Evolutionary conservation across 2,329 filamentous ascomycete species (phyloP), one percentile per base, ranked within the genome.

Genomic region (Scytalidium lignicola): DNA sequence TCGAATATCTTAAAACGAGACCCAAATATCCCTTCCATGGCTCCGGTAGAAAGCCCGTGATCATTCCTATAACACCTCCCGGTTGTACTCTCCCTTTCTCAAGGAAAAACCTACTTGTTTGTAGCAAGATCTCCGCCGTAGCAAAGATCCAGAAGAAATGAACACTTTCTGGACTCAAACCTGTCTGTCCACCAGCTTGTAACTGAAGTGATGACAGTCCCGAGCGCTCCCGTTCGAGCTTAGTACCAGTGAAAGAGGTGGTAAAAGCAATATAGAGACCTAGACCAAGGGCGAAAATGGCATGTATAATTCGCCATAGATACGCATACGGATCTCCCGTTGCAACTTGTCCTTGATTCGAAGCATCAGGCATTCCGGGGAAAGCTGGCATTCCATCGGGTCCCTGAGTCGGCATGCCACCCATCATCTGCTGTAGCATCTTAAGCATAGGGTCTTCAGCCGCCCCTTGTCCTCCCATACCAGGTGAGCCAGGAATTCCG

Each of bases 141-240:
- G 86, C 84, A 63, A 92, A 93, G n/a, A 87, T 76, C 72, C 83
- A 89, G 67, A 92, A 90, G 67, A 90, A 85, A 53, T 76, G 74
- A 42, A 71, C 71, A 39, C 73, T 63, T 28, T 67, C 62, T 49
- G 64, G 62, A 46, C 66, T 65, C 47, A 70, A 57, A 48, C 63
- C 53, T 5, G 32, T 37, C 32, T 37, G 12, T 50, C 60, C 48
- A 32, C 56, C 53, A 44, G 53, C 51, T 47, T 51, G 44, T 41
- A 64, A 23, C 72, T 66, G 1, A 60, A 62, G 49, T 20, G 51
- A 55, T 13, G 48, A 53, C 8, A 60, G 39, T 12, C 41, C 50
- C 43, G 7, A 67, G 58, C 42, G 62, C 63, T 80, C 75, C 23
- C 87, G 79, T 59, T 82, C 78, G 6, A 76, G 57, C 62, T 80